Evolutionary conservation across 495 filamentous ascomycete species (phyloP), one percentile per base, ranked within the genome.

Genomic region (Talaromyces nanjingensis): DNA sequence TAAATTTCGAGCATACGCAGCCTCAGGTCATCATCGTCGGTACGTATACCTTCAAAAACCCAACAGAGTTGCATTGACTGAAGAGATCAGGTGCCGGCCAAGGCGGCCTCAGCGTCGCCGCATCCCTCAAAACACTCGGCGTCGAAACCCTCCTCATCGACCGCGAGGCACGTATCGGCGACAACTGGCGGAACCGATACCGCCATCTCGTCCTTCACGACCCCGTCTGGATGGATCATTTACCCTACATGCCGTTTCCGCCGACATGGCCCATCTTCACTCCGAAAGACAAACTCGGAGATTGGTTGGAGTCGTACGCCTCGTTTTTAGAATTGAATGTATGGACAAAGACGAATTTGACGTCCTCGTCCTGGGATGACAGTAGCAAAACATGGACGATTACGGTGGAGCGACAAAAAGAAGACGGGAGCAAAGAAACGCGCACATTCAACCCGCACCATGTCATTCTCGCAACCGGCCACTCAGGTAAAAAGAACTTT

Each of bases 201-300:
- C 72, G 75, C 18, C 72, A 72, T 34, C 71, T 79, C 0, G 87
- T 90, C 0, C 79, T 88, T 4, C 89, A 92, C 66, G 89, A 92
- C 58, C 86, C 89, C 0, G 84, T 89, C 12, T 87, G 87, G 77
- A 90, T 84, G 70, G 87, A 90, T 63, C 89, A 92, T 71, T 73
- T 91, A 73, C 86, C 90, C 1, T 92, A 91, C 68, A 67, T 92
- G 1, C 77, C 81, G 0, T 92, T 92, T 65, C 89, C 90, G 0
- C 73, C 80, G 0, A 81, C 78, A 62, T 92, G 89, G 89, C 75
- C 77, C 0, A 70, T 87, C 31, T 90, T 88, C 68, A 90, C 88
- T 0, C 90, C 90, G 0, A 92, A 92, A 71, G 89, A 92, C 70
- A 92, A 92, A 65, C 77, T 92, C 0, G 90, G 83, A n/a, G 86